A percentile compares a stretch with the other conserved stretches of the same genome.
Conservation (phyloP, 345 rosid species). For the Isatis tinctoria region DNA sequence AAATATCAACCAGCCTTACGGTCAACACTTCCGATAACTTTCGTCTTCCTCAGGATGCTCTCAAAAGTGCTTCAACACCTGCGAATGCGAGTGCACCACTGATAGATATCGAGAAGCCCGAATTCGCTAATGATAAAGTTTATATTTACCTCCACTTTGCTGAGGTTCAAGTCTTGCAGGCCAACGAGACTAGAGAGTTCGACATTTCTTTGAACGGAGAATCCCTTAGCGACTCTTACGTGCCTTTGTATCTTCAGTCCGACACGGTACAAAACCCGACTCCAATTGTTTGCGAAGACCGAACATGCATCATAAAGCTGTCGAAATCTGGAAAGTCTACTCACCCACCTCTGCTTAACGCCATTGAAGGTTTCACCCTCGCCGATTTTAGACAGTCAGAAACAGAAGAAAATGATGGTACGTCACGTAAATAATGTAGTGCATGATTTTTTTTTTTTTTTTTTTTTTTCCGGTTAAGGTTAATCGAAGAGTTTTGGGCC, state of each 20-base stretch:
- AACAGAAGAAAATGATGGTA: slow-evolving; percentile 19
- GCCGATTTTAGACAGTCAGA: not conserved
- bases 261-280: not conserved
- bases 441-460: not conserved
- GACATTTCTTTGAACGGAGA: slow-evolving; percentile 10
- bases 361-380: slow-evolving; percentile 8
- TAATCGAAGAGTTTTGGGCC: too few relatives aligned
- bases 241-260: slow-evolving; percentile 1
- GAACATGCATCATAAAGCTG: not conserved
- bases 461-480: too few relatives aligned
- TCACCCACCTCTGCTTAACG: slow-evolving; percentile 29
- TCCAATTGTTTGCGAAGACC: not conserved
- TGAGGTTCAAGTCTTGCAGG: slow-evolving; percentile 17
- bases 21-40: not conserved
- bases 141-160: slow-evolving; percentile 34
- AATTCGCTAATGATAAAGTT: not conserved
- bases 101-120: not conserved
- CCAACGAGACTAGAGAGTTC: slow-evolving; percentile 25
- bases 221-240: not conserved
- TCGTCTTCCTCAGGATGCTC: slow-evolving; percentile 9
- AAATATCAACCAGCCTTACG: not conserved
- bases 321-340: not conserved
- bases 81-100: slow-evolving; percentile 24
- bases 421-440: not conserved
- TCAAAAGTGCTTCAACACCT: slow-evolving; percentile 32